Conservation (phyloP, 2,329 filamentous ascomycete species). For the Cercospora janseana region DNA sequence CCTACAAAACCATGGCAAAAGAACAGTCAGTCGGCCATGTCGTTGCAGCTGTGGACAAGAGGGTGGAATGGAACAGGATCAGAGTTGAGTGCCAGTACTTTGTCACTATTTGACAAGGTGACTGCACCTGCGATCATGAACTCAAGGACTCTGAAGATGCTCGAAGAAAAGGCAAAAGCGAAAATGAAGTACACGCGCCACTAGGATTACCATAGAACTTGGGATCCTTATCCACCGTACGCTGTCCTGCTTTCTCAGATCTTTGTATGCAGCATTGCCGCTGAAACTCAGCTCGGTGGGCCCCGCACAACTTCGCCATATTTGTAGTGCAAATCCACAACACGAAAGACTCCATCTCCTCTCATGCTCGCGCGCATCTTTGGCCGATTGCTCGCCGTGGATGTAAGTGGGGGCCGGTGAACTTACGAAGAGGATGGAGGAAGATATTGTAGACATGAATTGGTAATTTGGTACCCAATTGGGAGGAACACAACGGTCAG, state of each 20-base stretch:
- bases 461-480: not conserved
- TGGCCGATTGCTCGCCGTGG: not conserved
- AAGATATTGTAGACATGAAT: slow-evolving; percentile 2
- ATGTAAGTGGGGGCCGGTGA: slow-evolving; percentile 1
- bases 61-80: not conserved
- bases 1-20: not conserved
- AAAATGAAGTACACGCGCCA: not conserved
- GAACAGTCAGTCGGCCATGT: not conserved
- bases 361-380: not conserved
- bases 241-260: slow-evolving; percentile 38
- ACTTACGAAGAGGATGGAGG: slow-evolving; percentile 6
- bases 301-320: slow-evolving; percentile 51
- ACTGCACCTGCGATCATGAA: not conserved
- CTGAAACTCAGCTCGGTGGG: slow-evolving; percentile 49
- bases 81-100: not conserved
- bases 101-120: not conserved
- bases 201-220: slow-evolving; percentile 22
- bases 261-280: slow-evolving; percentile 42
- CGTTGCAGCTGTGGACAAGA: not conserved
- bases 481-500: not conserved
- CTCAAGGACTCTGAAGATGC: not conserved
- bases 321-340: slow-evolving; percentile 19
- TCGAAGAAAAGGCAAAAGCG: not conserved
- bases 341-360: not conserved
- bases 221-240: slow-evolving; percentile 12